Base-by-base conservation (phyloP, 495 filamentous ascomycete species). In the Annulohypoxylon bovei region DNA sequence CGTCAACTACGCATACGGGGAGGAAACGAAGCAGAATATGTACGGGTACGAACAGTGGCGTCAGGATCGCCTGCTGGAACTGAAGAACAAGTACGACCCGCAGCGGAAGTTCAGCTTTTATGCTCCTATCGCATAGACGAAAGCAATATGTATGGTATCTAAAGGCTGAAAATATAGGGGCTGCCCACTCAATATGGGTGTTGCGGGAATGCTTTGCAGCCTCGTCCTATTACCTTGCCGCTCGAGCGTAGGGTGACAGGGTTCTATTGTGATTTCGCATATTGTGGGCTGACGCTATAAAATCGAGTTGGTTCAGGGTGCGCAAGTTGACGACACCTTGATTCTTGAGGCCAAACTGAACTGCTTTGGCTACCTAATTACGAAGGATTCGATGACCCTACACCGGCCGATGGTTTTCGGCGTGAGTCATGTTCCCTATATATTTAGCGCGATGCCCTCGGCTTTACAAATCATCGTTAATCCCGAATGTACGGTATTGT, bases 61-160 rank as follows among this genome's bases (percentile, higher is more conserved):
- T 1, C 76, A 78, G 70, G 57, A 77, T 6, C 70, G 72, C 4
- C 73, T 90, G 55, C 58, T 60, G 33, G 70, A 50, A 6, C 61
- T 89, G 72, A 89, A 89, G 81, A 64, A 68, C 11, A 85, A 84
- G 76, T 89, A 87, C 69, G 88, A 90, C 67, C 86, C 87, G 0
- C 4, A 65, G 9, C 77, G 80, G 5, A 76, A 74, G 61, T 89
- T 90, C 65, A 85, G 80, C 60, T 88, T 84, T 54, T 88, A 85
- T 65, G 82, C 72, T 0, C 85, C 87, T 4, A 80, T 86, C 42
- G 76, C 65, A 53, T 79, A 69, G 30, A 40, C 1, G 35, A 35
- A 8, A 33, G 50, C 27, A 9, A 6, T 28, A 35, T 54, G 20
- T 30, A 30, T 7, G 25, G 23, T 33, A 54, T 58, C 7, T 8